Evolutionary conservation across 257 asterid species (phyloP), one percentile per base, ranked within the genome.

Genomic region (Scutellaria galericulata): DNA sequence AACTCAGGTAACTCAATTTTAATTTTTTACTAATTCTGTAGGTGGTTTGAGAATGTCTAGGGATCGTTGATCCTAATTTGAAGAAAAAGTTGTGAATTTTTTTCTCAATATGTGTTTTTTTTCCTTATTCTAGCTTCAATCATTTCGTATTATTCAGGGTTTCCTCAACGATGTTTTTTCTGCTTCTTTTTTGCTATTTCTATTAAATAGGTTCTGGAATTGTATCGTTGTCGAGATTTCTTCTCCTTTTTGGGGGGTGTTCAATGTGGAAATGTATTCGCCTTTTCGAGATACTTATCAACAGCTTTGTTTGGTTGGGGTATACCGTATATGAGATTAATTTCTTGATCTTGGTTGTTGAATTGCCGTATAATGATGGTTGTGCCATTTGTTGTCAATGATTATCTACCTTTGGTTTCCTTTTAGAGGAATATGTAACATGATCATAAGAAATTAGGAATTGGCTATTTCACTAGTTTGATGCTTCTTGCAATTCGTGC

Each of bases 121-220:
- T 10, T 40, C 10, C 31, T 45, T 18, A 5, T 14, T 1, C 27
- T 20, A 22, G 3, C 44, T 39, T 41, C 18, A 31, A 50, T 74
- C 18, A 15, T 46, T 44, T 61, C 50, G 22, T 37, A 6, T 53
- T 53, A 22, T 54, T 73, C 48, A 41, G 35, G 71, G 70, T 37
- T 71, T 72, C 41, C 15, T 71, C 46, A 48, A 51, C 22, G 48
- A 42, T 50, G 35, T 39, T 61, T 40, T 40, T 24, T 39, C 40
- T n/a, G 57, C 8, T 40, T 35, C 5, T 61, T 31, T 59, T 47
- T 5, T 5, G 14, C 44, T 12, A 14, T 60, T 52, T 75, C 53
- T n/a, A 2, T 45, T 20, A n/a, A n/a, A 20, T 68, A 42, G 50
- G 12, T 44, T 27, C 15, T 62, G 64, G 27, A 58, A 58, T 60